Percentiles rank a stretch among this genome's conserved stretches.
phyloP scores from a whole-genome alignment of 148 eudicot genomes.

The Amaranthus hypochondriacus region DNA sequence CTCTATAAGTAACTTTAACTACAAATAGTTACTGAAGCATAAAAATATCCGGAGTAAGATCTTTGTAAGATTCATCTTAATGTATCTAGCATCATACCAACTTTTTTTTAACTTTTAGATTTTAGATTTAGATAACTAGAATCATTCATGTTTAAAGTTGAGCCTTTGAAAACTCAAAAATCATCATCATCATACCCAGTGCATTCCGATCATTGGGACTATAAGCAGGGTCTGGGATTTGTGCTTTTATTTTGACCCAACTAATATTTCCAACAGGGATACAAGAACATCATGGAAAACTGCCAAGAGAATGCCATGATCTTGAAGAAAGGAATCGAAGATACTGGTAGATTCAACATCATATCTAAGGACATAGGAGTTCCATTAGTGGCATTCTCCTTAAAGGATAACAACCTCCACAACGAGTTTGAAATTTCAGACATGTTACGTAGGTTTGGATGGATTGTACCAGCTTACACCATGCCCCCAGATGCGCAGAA shows the following conservation, averaged over 20 bases:
- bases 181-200: no score
- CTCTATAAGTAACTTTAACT: no score
- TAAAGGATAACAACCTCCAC: slow-evolving; percentile 50
- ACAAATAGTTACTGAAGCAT: no score
- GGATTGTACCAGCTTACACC: slow-evolving; percentile 75
- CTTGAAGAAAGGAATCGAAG: slow-evolving; percentile 43
- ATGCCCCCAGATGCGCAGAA: slow-evolving; percentile 66
- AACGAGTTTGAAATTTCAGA: slow-evolving; percentile 62
- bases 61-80: no score
- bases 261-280: slow-evolving; percentile 33
- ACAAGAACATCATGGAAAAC: slow-evolving; percentile 69
- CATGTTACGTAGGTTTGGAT: slow-evolving; percentile 49
- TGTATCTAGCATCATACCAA: no score
- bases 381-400: slow-evolving; percentile 64
- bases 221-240: background rate
- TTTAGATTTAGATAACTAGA: no score
- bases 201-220: no score
- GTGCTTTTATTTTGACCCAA: background rate
- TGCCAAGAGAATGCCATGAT: slow-evolving; percentile 22
- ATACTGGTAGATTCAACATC: slow-evolving; percentile 50
- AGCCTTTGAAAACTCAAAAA: no score
- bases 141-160: no score
- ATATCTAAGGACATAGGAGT: slow-evolving; percentile 62
- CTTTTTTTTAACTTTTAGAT: no score
- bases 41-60: no score